Percentiles rank a stretch among this genome's conserved stretches.
Conservation (phyloP, 1,284 basidiomycete species). For the Cryptococcus jaspeensis region DNA sequence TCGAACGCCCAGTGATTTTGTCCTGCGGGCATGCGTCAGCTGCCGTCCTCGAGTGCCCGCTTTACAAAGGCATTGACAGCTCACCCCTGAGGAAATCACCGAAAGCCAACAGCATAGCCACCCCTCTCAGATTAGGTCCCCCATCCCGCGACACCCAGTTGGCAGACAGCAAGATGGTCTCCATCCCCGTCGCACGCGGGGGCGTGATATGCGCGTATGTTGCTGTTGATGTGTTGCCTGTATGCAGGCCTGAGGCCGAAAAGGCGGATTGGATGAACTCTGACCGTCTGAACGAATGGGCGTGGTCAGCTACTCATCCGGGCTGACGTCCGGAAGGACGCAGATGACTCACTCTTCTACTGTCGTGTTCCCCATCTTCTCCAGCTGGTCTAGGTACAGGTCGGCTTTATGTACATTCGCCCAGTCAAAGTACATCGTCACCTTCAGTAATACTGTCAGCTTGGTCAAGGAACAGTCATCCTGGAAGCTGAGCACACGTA, state of each 20-base stretch:
- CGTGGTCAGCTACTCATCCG: conserved; percentile 1
- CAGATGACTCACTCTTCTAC: conserved; percentile 63
- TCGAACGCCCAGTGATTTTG: conserved; percentile 94
- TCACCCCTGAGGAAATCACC: conserved; percentile 78
- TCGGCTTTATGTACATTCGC: conserved; percentile 81
- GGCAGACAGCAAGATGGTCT: conserved; percentile 85
- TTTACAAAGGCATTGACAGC: conserved; percentile 17
- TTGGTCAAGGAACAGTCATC: not conserved
- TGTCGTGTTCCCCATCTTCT: conserved; percentile 65
- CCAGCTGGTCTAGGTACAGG: conserved; percentile 66
- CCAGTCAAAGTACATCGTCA: conserved; percentile 86
- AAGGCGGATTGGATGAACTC: conserved; percentile 22
- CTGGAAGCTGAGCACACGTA: conserved; percentile 43
- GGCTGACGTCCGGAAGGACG: not conserved
- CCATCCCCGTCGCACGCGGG: conserved; percentile 81
- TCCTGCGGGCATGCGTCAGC: conserved; percentile 54
- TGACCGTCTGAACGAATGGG: conserved; percentile 9
- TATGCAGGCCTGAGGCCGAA: conserved; percentile 23
- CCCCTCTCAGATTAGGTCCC: conserved; percentile 72
- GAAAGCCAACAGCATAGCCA: conserved; percentile 76
- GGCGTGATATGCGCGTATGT: conserved; percentile 78
- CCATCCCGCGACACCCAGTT: conserved; percentile 70
- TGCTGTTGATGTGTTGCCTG: conserved; percentile 49
- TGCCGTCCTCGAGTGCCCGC: too few relatives aligned
- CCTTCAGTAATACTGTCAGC: conserved; percentile 54